Base-by-base conservation (phyloP, 208 protist genomes). In the Trypanosoma cruzi region DNA sequence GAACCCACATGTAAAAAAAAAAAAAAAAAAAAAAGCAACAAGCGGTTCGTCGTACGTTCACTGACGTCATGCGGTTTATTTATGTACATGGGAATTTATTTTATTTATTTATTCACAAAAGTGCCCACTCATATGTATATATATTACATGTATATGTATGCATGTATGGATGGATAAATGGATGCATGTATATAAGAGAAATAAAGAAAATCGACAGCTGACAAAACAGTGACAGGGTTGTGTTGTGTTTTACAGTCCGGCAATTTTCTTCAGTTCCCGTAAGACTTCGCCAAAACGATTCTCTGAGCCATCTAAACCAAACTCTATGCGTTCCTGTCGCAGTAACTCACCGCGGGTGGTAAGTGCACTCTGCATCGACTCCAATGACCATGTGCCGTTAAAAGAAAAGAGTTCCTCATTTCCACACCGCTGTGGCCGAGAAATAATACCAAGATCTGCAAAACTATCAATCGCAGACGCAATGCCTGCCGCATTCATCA, bases 371-470 rank as follows among this genome's bases (percentile, higher is more conserved):
- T 90, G 73, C 81, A 93, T 82, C 22, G 80, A 77, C 44, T 79
- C 75, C 28, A 90, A 52, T 44, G 82, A 76, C 82, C 88, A 93
- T 13, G 71, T 81, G 20, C 85, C 88, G 57, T 85, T 89, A 28
- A 90, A 81, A 6, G 77, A 81, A 52, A 90, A 93, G 11, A 86
- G 32, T 28, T 81, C 59, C 34, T 90, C 83, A 36, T 79, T 85
- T 24, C 88, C 88, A n/a, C 78, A 77, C 46, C 61, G 62, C 71
- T 85, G 76, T 20, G 88, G 88, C 1, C 85, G 78, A 16, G 88
- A 89, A 52, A 94, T 73, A 50, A 94, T 82, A 13, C 81, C 84
- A 40, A 92, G 71, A 68, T 92, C 86, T 6, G 81, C 84, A 4
- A 94, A 81, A 7, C 74, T 77, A 55, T 84, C 80, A 16, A 94